Percentiles rank a stretch among this genome's conserved stretches.
These are phyloP conservation scores for Podospora didyma DNA, from an alignment of 495 filamentous ascomycete species.

Conservation along the genomic window DNA sequence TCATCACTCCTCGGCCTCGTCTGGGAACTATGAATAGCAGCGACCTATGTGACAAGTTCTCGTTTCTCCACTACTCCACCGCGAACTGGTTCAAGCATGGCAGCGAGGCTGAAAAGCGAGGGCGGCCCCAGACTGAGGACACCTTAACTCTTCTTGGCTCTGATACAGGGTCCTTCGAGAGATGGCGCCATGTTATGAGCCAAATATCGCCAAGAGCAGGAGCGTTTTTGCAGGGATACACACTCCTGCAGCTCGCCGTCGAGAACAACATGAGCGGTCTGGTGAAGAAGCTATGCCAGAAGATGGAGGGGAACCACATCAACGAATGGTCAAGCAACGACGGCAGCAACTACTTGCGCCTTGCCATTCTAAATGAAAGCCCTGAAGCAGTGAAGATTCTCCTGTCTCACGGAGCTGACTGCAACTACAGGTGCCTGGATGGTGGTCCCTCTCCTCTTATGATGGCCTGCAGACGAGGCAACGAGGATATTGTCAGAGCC, in stretches of 20 bases:
- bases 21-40: neutral
- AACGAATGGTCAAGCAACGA: constrained; percentile 1
- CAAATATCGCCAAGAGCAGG: neutral
- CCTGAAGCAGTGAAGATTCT: constrained; percentile 3
- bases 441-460: neutral
- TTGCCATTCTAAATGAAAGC: constrained; percentile 1
- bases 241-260: constrained; percentile 3
- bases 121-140: neutral
- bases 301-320: neutral
- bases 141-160: constrained; percentile 1
- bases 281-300: neutral
- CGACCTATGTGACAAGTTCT: neutral
- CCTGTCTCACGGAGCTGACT: constrained; percentile 2
- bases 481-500: neutral
- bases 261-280: constrained; percentile 6
- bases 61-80: constrained; percentile 4
- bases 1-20: neutral
- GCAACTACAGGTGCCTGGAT: constrained; percentile 1
- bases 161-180: neutral
- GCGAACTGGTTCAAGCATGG: constrained; percentile 9
- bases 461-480: constrained; percentile 4
- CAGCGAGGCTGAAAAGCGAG: constrained; percentile 6
- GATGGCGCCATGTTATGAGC: neutral
- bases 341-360: constrained; percentile 1
- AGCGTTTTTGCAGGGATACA: neutral